Evolutionary conservation across 257 asterid genomes (phyloP), one percentile per base, ranked within the genome.

Genomic region (Datura wrightii): DNA sequence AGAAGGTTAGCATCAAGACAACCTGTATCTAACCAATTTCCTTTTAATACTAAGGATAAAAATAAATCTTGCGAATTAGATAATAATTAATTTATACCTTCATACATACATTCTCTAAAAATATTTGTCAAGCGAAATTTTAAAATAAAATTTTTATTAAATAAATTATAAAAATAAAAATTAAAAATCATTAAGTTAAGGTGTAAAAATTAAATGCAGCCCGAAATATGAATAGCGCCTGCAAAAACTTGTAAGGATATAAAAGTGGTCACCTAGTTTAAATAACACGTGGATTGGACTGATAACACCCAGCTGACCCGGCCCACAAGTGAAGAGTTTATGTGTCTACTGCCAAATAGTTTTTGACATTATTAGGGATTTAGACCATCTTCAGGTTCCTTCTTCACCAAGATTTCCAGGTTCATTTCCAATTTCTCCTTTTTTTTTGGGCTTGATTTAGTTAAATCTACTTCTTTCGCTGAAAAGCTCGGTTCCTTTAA

Each of bases 331-430:
- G 4, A 76, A 76, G 63, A 50, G 62, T 76, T 52, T 52, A 76
- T 71, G 9, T 13, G 46, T 48, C 46, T 11, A 2, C 24, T 48
- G 60, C 14, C n/a, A 13, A 24, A 13, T 24, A 70, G 15, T 41
- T 24, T 24, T 31, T 24, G 14, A 31, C 81, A 24, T 76, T 52
- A 11, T 52, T 52, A 50, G 63, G 82, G 63, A 50, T 76, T 76
- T 76, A 24, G 62, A 74, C 31, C 34, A 46, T 48, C 59, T 48
- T 19, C 42, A 48, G 80, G 19, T 48, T 24, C 8, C 56, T 46
- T 19, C 59, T 74, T 74, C 58, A 11, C 59, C 82, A 76, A 52
- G 62, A 76, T 76, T 50, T 76, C 82, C 82, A 76, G 82, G 82
- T 76, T 31, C 31, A 52, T 76, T 15, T 76, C 24, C 19, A 48